phyloP scores from a whole-genome alignment of 106 monocot species.

The Phalaenopsis equestris region DNA sequence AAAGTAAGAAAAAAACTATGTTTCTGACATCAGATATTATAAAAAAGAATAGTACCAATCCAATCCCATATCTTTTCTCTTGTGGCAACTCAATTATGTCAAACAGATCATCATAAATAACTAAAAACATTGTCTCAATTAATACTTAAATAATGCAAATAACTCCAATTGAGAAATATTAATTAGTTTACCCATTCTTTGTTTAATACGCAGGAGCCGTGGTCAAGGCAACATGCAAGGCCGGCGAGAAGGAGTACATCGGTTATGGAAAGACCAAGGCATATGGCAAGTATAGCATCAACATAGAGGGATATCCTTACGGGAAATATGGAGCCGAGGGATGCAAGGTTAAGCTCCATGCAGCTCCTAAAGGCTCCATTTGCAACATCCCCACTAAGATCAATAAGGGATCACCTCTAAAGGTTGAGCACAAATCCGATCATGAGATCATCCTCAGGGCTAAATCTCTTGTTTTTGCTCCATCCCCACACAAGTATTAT shows the following conservation, averaged over 20 bases:
- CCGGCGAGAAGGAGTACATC: conserved; percentile 17
- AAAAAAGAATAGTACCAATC: not conserved
- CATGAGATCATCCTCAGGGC: conserved; percentile 29
- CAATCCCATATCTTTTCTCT: not conserved
- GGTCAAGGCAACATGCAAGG: conserved; percentile 52
- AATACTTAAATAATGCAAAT: not conserved
- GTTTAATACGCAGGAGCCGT: conserved; percentile 28
- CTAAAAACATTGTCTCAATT: not conserved
- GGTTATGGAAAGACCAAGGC: conserved; percentile 32
- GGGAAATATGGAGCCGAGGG: conserved; percentile 31
- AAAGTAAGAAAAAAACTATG: not conserved
- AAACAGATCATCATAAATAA: not conserved
- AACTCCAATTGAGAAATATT: not conserved
- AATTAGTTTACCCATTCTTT: not conserved
- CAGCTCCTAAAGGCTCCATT: conserved; percentile 39
- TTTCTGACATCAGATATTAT: not conserved
- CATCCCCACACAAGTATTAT: conserved; percentile 20
- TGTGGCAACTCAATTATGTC: not conserved
- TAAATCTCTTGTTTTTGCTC: conserved; percentile 38
- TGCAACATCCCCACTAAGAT: conserved; percentile 39
- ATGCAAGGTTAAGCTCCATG: conserved; percentile 37
- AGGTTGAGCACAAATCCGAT: conserved; percentile 23
- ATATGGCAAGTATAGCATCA: conserved; percentile 37
- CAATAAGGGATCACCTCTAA: conserved; percentile 27
- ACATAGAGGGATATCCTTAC: conserved; percentile 31